Evolutionary conservation across 176 grass and related monocot genomes (phyloP), one percentile per base, ranked within the genome.

Genomic region (Paspalum notatum): DNA sequence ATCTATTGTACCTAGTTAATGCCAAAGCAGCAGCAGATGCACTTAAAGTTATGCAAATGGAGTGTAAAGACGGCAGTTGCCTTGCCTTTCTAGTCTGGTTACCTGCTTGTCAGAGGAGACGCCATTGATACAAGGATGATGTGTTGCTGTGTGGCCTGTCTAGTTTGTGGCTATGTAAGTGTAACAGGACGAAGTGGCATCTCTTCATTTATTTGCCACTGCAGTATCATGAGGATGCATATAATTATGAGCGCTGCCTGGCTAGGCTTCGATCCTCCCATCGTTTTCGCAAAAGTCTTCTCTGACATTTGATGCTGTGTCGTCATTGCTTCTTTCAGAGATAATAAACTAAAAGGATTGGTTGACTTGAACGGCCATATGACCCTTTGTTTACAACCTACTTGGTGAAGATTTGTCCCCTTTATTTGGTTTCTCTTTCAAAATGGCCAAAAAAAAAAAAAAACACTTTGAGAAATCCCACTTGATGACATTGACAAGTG

Each of bases 51-150:
- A 4, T 16, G 37, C 1, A 17, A 4, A 5, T 17, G 26, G 57
- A 60, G 9, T 9, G 63, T 41, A 67, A n/a, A 67, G 18, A 54
- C 12, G 9, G 16, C 16, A 52, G 11, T 14, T 24, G 11, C 66
- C 43, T 68, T 22, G 66, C 66, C 44, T 68, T 67, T 44, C 5
- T 32, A 18, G 24, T 52, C 16, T 38, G 9, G 25, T 63, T 67
- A 66, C 77, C 53, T 81, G 53, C 3, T 48, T 45, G 7, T 71
- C 22, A 9, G 16, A n/a, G 73, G 2, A 51, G 82, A 69, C 42
- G 82, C 82, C 82, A 84, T 69, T 75, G 62, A 14, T 1, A 15
- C 68, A 51, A 14, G 59, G 12, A 17, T 17, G 68, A 64, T 43
- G 25, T 15, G 25, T n/a, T 45, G 8, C 24, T 56, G 77, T 26